phyloP scores from a whole-genome alignment of 495 filamentous ascomycete genomes.

The Hypoxylon trugodes region DNA sequence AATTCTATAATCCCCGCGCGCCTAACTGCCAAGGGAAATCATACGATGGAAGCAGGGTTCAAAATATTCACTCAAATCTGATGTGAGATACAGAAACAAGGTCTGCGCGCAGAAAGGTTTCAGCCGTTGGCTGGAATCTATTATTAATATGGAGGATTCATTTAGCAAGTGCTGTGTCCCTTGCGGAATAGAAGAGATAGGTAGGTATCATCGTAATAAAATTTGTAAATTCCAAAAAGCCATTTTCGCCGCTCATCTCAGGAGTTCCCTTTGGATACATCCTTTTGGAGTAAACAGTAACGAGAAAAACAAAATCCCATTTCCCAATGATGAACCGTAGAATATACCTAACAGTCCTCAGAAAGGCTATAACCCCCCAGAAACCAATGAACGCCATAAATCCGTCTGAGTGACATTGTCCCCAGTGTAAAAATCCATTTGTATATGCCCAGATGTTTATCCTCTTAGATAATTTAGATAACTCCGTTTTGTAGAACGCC shows the following conservation, averaged over 20 bases:
- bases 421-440: constrained; percentile 14
- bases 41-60: constrained; percentile 26
- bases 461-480: constrained; percentile 15
- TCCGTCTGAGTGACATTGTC: constrained; percentile 9
- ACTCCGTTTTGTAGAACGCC: constrained; percentile 23
- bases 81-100: constrained; percentile 19
- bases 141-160: constrained; percentile 20
- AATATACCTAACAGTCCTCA: constrained; percentile 8
- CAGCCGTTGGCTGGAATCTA: constrained; percentile 15
- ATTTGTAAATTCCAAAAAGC: constrained; percentile 2
- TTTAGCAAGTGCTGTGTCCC: constrained; percentile 22
- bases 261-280: neutral
- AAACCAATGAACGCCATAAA: constrained; percentile 26
- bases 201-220: constrained; percentile 29
- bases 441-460: constrained; percentile 28
- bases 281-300: constrained; percentile 17
- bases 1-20: constrained; percentile 14
- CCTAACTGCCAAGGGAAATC: constrained; percentile 25
- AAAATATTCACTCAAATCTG: constrained; percentile 27
- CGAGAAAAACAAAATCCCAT: constrained; percentile 11
- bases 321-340: constrained; percentile 9
- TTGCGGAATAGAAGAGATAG: constrained; percentile 10
- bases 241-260: constrained; percentile 10
- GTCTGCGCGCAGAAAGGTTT: constrained; percentile 5
- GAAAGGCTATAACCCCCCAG: neutral